A percentile compares a stretch with the other conserved stretches of the same genome.
Conservation (phyloP, 768 basidiomycete genomes). For the Boletus subcaerulescens region DNA sequence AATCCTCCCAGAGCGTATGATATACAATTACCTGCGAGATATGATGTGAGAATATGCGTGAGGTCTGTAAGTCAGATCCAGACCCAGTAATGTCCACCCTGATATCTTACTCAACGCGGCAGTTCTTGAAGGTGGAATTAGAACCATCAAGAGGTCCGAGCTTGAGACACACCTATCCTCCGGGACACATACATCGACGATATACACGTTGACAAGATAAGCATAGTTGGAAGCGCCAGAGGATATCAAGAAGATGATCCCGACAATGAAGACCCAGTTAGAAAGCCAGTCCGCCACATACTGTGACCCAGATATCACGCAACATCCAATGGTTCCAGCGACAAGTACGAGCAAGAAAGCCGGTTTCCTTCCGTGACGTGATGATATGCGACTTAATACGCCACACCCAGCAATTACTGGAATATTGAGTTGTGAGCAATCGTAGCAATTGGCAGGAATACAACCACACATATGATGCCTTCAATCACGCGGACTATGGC, state of each 20-base stretch:
- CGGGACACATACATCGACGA: slow-evolving; percentile 25
- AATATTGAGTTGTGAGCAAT: not conserved
- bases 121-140: slow-evolving; percentile 22
- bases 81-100: slow-evolving; percentile 31
- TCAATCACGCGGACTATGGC: slow-evolving; percentile 11
- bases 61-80: not conserved
- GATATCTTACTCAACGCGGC: slow-evolving; percentile 22
- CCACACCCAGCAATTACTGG: slow-evolving; percentile 26
- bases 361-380: slow-evolving; percentile 27
- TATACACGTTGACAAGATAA: slow-evolving; percentile 23
- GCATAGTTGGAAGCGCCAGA: slow-evolving; percentile 11
- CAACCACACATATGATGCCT: slow-evolving; percentile 23
- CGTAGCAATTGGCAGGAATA: slow-evolving; percentile 1
- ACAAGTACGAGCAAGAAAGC: slow-evolving; percentile 13
- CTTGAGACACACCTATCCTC: slow-evolving; percentile 21
- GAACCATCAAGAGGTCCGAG: not conserved
- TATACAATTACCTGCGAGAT: slow-evolving; percentile 20
- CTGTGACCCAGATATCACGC: slow-evolving; percentile 18
- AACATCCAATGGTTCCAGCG: slow-evolving; percentile 3
- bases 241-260: slow-evolving; percentile 12
- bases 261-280: slow-evolving; percentile 13
- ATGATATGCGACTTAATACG: slow-evolving; percentile 20
- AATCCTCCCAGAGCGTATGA: slow-evolving; percentile 30
- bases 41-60: not conserved
- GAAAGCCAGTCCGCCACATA: slow-evolving; percentile 7